Base-by-base conservation (phyloP, 2,329 filamentous ascomycete genomes). In the Chaetomiaceae sp. region DNA sequence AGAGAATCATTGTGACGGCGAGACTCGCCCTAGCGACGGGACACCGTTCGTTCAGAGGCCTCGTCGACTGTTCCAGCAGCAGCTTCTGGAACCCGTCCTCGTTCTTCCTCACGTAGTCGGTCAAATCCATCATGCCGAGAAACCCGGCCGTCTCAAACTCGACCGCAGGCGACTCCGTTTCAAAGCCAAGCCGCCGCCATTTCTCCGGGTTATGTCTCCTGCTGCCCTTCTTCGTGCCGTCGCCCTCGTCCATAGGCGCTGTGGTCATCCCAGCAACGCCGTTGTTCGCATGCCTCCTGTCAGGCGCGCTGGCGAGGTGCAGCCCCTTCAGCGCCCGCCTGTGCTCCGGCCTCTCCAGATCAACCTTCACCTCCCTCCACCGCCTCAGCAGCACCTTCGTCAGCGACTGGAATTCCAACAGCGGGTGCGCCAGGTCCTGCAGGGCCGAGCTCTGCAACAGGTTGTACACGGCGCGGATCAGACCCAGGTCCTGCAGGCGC, bases 111-210 rank as follows among this genome's bases (percentile, higher is more conserved):
- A 95, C 88, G 63, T 88, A 98, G 65, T 97, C 90, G 2, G 89
- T 88, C 59, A 98, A 68, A 64, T 98, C 93, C 90, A 98, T 97
- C 79, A 98, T 88, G 22, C 93, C 93, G 44, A 98, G 68, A 62
- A 90, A 97, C 0, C 93, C 93, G 22, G 86, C 85, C 32, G 79
- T 73, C 17, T 88, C 83, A 61, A 98, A 97, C 57, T 98, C 93
- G 58, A 77, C 76, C 0, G 83, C 83, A 3, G 93, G 93, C 56
- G 79, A 90, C 65, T 98, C 93, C 0, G 86, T 84, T 64, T 93
- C 86, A 59, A 98, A 98, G 3, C 93, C 93, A 34, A 98, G 66
- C 44, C 90, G 77, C 58, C 89, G 78, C 93, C 93, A 98, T 64
- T 96, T 96, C 60, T 94, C 84, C 0, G 89, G 86, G 58, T 88